phyloP scores from a whole-genome alignment of 1,284 basidiomycete species.

The Trametes sp. region DNA sequence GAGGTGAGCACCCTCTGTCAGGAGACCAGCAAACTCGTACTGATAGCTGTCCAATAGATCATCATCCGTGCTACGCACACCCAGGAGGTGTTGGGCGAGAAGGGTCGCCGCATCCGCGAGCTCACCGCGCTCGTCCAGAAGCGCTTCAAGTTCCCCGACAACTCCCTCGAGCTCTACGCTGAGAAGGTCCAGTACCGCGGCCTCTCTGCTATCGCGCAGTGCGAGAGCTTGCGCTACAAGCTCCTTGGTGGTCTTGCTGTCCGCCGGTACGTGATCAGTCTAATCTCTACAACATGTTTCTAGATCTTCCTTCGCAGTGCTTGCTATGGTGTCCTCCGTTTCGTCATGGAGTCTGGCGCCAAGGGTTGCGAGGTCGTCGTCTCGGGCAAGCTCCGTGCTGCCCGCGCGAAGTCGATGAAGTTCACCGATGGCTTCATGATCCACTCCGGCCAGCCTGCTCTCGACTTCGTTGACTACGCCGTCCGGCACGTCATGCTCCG shows the following conservation, averaged over 20 bases:
- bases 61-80: slow-evolving; percentile 99
- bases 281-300: neutral
- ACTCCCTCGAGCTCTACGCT: slow-evolving; percentile 98
- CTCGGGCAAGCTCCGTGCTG: slow-evolving; percentile 99
- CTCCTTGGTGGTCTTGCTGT: slow-evolving; percentile 99
- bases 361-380: slow-evolving; percentile 99
- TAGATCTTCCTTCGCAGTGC: slow-evolving; percentile 72
- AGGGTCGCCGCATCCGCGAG: slow-evolving; percentile 99
- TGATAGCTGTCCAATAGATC: slow-evolving; percentile 64
- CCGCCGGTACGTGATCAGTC: slow-evolving; percentile 70
- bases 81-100: slow-evolving; percentile 99
- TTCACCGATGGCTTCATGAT: slow-evolving; percentile 99
- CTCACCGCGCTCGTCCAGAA: slow-evolving; percentile 99
- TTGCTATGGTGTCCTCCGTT: slow-evolving; percentile 99
- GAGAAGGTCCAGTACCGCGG: slow-evolving; percentile 99
- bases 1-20: slow-evolving; percentile 62
- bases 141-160: slow-evolving; percentile 99
- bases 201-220: slow-evolving; percentile 98
- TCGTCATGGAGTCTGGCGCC: slow-evolving; percentile 99
- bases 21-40: neutral
- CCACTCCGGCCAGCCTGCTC: slow-evolving; percentile 98
- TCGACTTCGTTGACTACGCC: slow-evolving; percentile 98
- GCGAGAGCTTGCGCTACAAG: slow-evolving; percentile 99
- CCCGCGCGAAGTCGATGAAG: slow-evolving; percentile 99
- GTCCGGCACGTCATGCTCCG: slow-evolving; percentile 98